Base-by-base conservation (phyloP, 2,329 filamentous ascomycete species). In the Sphaerostilbella broomeana region DNA sequence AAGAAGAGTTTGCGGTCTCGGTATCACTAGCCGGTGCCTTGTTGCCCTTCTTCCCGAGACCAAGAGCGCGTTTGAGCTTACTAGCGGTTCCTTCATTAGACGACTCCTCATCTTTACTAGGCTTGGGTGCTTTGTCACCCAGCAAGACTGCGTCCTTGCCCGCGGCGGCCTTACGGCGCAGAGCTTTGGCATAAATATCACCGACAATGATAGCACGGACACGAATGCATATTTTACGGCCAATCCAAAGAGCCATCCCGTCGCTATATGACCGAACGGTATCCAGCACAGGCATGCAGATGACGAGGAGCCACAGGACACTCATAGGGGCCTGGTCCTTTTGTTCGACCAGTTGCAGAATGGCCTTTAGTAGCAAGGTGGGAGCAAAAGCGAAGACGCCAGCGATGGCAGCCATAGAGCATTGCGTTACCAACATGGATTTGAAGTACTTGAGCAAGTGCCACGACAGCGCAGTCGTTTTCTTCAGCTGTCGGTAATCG, bases 221-320 rank as follows among this genome's bases (percentile, higher is more conserved):
- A 46, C 87, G 83, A 52, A 98, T 90, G 63, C 89, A 95, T 46
- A 97, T 85, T 62, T 88, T 95, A 40, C 92, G 83, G 12, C 92
- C 92, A 43, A 94, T 84, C 85, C 86, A 98, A 0, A 98, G 72
- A 7, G 87, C 86, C 60, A 92, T 85, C 15, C 84, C 86, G 60
- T 92, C 87, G 21, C 81, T 81, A 16, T 94, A 70, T 5, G 90
- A 92, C 43, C 88, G 84, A 17, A 92, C 66, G 27, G 85, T 73
- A 43, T 92, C 88, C 6, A 89, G 83, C 27, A 88, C 71, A 27
- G 94, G 90, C 6, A 98, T 76, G 2, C 95, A 72, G 32, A 94
- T 87, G 32, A 97, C 92, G 53, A 90, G 95, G 35, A 98, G 79
- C 92, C 92, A 98, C 16, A 94, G 81, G 13, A 95, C 88, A 57